phyloP scores from a whole-genome alignment of 2,329 filamentous ascomycete genomes.

The Talaromyces sp. region DNA sequence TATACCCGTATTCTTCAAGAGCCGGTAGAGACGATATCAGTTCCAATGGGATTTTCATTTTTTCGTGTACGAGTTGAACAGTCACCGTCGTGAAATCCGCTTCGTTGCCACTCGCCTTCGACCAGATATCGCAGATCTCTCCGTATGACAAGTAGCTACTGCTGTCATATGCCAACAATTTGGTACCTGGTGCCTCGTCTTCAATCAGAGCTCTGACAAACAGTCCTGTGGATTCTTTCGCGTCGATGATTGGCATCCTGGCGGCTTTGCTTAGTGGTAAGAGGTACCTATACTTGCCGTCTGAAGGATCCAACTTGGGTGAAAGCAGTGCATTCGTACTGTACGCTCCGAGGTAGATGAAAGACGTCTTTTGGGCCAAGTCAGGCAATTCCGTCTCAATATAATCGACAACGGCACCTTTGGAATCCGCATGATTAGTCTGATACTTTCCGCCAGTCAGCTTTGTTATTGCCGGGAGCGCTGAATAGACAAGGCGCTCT shows the following conservation, averaged over 20 bases:
- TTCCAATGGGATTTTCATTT: background rate
- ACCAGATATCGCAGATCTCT: background rate
- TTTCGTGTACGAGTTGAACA: background rate
- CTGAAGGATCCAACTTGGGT: background rate
- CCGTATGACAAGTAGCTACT: background rate
- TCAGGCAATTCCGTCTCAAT: background rate
- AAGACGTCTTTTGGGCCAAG: background rate
- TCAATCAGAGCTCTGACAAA: background rate
- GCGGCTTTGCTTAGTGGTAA: background rate
- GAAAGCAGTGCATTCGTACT: background rate
- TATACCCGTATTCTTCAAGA: background rate
- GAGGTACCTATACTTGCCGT: background rate
- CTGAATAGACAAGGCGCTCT: slow-evolving; percentile 53
- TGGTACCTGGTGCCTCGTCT: background rate
- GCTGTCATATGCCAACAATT: background rate
- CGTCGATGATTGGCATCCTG: background rate
- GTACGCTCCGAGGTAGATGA: background rate
- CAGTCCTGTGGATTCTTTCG: background rate
- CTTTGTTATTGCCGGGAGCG: slow-evolving; percentile 48
- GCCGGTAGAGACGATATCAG: background rate
- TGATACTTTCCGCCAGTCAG: background rate
- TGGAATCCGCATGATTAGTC: background rate
- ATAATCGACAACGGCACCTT: background rate
- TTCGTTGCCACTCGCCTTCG: background rate
- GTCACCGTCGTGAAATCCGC: background rate